Percentiles rank a stretch among this genome's conserved stretches.
These are phyloP conservation scores for Torulaspora gathmanii DNA, from an alignment of 805 yeast species.

Conservation along the genomic window DNA sequence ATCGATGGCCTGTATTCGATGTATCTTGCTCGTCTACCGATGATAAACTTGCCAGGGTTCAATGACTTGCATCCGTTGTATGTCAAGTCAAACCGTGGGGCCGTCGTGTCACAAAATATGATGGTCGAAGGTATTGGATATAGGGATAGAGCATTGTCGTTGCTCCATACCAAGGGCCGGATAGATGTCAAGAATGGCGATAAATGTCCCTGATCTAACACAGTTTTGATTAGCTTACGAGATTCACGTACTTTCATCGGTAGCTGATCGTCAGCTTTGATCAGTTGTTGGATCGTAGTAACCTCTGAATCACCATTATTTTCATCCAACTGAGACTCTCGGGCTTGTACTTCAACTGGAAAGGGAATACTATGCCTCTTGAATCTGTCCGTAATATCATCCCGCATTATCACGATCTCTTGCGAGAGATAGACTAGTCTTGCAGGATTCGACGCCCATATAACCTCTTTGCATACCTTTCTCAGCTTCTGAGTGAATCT, in stretches of 20 bases:
- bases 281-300: slow-evolving; percentile 28
- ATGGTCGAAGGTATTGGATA: slow-evolving; percentile 72
- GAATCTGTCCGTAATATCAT: slow-evolving; percentile 65
- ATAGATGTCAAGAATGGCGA: slow-evolving; percentile 67
- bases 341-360: slow-evolving; percentile 38
- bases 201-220: slow-evolving; percentile 81
- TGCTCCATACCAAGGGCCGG: slow-evolving; percentile 64
- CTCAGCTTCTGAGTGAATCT: slow-evolving; percentile 65
- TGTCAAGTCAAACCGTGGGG: slow-evolving; percentile 66
- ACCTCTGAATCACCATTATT: slow-evolving; percentile 19
- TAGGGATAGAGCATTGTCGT: slow-evolving; percentile 63
- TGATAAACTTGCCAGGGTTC: slow-evolving; percentile 59
- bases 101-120: slow-evolving; percentile 64
- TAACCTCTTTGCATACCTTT: slow-evolving; percentile 49
- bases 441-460: slow-evolving; percentile 73
- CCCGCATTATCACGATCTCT: slow-evolving; percentile 71
- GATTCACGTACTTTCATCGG: slow-evolving; percentile 53
- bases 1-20: slow-evolving; percentile 66
- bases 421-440: slow-evolving; percentile 76
- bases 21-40: slow-evolving; percentile 52
- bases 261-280: slow-evolving; percentile 34
- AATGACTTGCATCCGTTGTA: slow-evolving; percentile 79
- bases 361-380: slow-evolving; percentile 64
- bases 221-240: slow-evolving; percentile 67
- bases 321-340: slow-evolving; percentile 21